A percentile compares a stretch with the other conserved stretches of the same genome.
phyloP scores from a whole-genome alignment of 2,329 filamentous ascomycete genomes.

The Chaetomium sp. region DNA sequence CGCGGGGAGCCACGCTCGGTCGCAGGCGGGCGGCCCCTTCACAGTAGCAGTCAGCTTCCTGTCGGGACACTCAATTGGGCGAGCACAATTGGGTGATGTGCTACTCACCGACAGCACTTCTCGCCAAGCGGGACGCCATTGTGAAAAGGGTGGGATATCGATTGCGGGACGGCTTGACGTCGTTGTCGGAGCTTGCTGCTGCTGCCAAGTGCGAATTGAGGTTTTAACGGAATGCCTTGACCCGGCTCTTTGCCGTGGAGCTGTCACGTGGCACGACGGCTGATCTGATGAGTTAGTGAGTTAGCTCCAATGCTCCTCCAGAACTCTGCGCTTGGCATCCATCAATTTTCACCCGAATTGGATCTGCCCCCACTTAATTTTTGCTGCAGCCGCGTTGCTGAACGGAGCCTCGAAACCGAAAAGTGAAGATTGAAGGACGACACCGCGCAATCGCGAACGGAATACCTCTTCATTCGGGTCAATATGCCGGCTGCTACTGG shows the following conservation, averaged over 20 bases:
- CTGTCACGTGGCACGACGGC: constrained; percentile 40
- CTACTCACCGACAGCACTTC: constrained; percentile 91
- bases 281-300: constrained; percentile 39
- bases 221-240: constrained; percentile 42
- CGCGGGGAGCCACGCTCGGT: constrained; percentile 73
- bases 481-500: constrained; percentile 25
- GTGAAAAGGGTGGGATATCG: constrained; percentile 62
- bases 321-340: constrained; percentile 7
- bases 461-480: background rate
- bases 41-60: constrained; percentile 26
- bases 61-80: background rate
- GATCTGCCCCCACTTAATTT: constrained; percentile 30
- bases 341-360: constrained; percentile 18
- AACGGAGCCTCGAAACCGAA: background rate
- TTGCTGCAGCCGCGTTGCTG: background rate
- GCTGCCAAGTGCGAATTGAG: constrained; percentile 46
- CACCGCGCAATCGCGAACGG: background rate
- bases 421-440: background rate
- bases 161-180: constrained; percentile 48
- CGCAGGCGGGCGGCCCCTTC: constrained; percentile 89
- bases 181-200: constrained; percentile 45
- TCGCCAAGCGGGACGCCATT: constrained; percentile 98
- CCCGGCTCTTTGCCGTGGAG: constrained; percentile 55
- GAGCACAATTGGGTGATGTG: constrained; percentile 36
- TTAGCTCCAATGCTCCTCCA: background rate